phyloP scores from a whole-genome alignment of 2,329 filamentous ascomycete species.

The Claviceps maximensis region DNA sequence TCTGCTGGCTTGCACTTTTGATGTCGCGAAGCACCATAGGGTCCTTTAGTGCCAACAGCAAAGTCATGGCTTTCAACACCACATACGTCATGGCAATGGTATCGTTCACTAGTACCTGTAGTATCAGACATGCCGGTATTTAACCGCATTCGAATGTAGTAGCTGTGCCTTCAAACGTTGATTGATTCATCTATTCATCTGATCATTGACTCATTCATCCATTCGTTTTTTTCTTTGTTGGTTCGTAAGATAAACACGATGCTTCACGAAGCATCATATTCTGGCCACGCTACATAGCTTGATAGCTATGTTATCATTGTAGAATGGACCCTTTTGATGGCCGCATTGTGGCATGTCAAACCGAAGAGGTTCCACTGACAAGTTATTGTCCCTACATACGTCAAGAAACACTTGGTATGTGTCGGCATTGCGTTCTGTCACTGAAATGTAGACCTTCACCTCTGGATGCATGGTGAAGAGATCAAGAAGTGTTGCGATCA shows the following conservation, averaged over 20 bases:
- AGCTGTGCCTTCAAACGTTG: background rate
- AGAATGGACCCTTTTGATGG: constrained; percentile 50
- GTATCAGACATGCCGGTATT: background rate
- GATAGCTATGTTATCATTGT: constrained; percentile 45
- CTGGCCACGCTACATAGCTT: constrained; percentile 30
- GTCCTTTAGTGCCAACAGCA: background rate
- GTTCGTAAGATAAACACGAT: background rate
- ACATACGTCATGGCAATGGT: background rate
- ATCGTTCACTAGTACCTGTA: background rate
- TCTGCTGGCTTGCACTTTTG: background rate
- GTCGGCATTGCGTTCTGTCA: constrained; percentile 55
- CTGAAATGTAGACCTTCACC: constrained; percentile 51
- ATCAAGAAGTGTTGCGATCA: constrained; percentile 51
- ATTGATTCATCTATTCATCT: too few species aligned
- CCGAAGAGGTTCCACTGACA: constrained; percentile 28
- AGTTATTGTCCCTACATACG: constrained; percentile 37
- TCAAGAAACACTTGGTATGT: constrained; percentile 54
- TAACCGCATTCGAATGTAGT: background rate
- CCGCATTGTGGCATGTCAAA: constrained; percentile 26
- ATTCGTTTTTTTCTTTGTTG: background rate
- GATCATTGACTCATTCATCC: background rate
- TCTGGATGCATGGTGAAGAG: constrained; percentile 44
- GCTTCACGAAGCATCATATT: background rate
- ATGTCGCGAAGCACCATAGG: background rate
- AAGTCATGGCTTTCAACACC: background rate